Evolutionary conservation across 2,329 filamentous ascomycete genomes (phyloP), one percentile per base, ranked within the genome.

Genomic region (Periconia digitata): DNA sequence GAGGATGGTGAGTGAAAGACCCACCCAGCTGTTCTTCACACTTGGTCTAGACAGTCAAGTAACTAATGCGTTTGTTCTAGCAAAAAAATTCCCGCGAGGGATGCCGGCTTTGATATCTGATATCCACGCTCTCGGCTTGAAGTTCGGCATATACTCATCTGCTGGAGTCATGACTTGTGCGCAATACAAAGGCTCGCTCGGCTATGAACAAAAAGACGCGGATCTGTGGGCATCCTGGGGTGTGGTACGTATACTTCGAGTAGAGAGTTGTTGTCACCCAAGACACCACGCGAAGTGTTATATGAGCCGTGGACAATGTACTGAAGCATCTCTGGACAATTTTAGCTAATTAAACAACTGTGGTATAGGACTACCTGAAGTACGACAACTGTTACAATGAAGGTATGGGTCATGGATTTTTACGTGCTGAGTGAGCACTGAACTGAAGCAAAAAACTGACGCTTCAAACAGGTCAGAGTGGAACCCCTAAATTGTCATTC

Each of bases 131-230:
- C 53, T 58, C 52, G 82, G 81, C 2, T 59, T 87, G 38, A 86
- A 86, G 60, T 69, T 85, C 8, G 84, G 84, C 1, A 84, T 87
- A 47, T 87, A 87, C 59, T 79, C 79, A 55, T 79, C 78, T 61
- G 79, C 79, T 0, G 79, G 79, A 36, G 72, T 64, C 15, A 55
- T 59, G 49, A 83, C 80, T 2, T 85, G 82, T 56, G 82, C 75
- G 1, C 76, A 76, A 3, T 85, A 83, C 58, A 77, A 53, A 16
- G 62, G 61, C 6, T 66, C 63, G 4, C 50, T 64, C 4, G 61
- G 62, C 12, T 56, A 60, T 34, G 63, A 64, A 17, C 43, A 52
- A 23, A 53, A 63, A 10, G 61, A 66, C 51, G 63, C 61, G 15
- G 53, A 62, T 17, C 60, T 58, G 23, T 63, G 62, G 36, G 61